Percentiles rank a stretch among this genome's conserved stretches.
phyloP scores from a whole-genome alignment of 331 rosid genomes.

The Arachis monticola region DNA sequence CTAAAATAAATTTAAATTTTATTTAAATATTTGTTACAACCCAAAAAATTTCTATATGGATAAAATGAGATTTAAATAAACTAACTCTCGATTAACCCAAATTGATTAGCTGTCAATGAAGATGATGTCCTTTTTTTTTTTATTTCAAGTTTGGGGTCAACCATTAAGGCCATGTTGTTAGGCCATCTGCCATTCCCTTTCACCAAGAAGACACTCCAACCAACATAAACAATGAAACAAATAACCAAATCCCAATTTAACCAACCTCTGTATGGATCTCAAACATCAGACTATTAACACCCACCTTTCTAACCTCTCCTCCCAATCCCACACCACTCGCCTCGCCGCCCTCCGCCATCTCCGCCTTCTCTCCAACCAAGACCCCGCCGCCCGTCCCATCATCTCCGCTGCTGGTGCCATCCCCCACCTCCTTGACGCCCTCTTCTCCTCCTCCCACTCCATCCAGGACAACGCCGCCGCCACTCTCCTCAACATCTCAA shows the following conservation, averaged over 20 bases:
- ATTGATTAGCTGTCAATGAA: no score
- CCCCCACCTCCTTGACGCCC: conserved; percentile 66
- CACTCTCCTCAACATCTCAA: conserved; percentile 75
- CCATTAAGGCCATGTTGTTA: no score
- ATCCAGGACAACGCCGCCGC: conserved; percentile 83
- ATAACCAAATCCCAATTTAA: not conserved
- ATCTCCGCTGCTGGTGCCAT: conserved; percentile 65
- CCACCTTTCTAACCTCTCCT: conserved; percentile 58
- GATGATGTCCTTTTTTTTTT: no score
- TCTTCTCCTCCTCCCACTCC: conserved; percentile 57
- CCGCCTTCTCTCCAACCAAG: conserved; percentile 64
- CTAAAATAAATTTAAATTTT: no score
- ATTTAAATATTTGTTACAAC: no score
- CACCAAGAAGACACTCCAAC: not conserved
- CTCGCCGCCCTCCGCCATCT: conserved; percentile 65
- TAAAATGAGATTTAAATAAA: no score
- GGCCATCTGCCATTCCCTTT: not conserved
- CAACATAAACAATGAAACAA: not conserved
- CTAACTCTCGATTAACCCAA: no score
- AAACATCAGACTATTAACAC: conserved; percentile 52
- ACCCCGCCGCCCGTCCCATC: conserved; percentile 60
- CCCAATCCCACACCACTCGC: conserved; percentile 58
- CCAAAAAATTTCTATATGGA: no score
- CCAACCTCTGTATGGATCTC: not conserved
- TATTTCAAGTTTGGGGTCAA: no score